A percentile compares a stretch with the other conserved stretches of the same genome.
Conservation (phyloP, 1,284 basidiomycete species). For the Cryptococcus depauperatus region DNA sequence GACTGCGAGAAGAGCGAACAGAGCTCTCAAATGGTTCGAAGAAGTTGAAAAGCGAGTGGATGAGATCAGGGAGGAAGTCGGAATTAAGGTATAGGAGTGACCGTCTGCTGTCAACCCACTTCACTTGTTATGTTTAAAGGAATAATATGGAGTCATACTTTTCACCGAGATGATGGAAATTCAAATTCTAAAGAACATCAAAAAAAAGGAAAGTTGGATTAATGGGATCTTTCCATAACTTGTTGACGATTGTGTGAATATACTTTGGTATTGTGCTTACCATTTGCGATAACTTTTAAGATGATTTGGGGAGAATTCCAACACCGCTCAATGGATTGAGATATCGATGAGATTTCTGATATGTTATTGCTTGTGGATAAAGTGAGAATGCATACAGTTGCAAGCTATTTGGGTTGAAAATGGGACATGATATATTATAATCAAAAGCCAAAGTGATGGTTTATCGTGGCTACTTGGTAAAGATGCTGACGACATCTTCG, state of each 20-base stretch:
- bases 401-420: not conserved
- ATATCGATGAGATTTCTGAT: too few species aligned
- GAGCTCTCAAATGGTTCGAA: slow-evolving; percentile 66
- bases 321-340: too few species aligned
- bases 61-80: slow-evolving; percentile 48
- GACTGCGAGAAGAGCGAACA: slow-evolving; percentile 57
- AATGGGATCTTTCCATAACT: not conserved
- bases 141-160: not conserved
- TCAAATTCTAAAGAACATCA: not conserved
- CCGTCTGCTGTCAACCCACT: too few species aligned
- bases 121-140: too few species aligned
- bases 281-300: too few species aligned
- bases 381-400: not conserved
- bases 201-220: not conserved
- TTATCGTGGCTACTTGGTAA: slow-evolving; percentile 37
- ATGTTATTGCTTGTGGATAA: too few species aligned
- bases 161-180: not conserved
- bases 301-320: too few species aligned
- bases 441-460: not conserved
- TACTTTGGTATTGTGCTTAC: too few species aligned
- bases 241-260: slow-evolving; percentile 4
- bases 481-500: slow-evolving; percentile 66
- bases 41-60: slow-evolving; percentile 55
- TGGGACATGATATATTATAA: not conserved
- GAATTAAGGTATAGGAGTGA: slow-evolving; percentile 26